Conservation (phyloP, 805 yeast genomes). For the Metahyphopichia silvanorum region DNA sequence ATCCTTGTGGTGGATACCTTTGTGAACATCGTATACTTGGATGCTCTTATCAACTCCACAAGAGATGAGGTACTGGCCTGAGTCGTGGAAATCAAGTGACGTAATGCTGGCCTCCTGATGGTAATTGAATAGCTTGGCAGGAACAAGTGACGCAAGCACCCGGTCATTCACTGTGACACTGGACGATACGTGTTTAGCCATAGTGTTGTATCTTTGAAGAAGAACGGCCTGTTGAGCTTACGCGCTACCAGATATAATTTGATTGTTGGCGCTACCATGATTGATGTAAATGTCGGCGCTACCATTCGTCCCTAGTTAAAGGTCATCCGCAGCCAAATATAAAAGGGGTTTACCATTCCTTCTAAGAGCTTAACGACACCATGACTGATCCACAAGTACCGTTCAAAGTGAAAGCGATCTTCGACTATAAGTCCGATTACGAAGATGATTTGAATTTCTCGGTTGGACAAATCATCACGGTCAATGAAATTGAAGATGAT, state of each 20-base stretch:
- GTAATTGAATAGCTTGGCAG: constrained; percentile 48
- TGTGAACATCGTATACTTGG: constrained; percentile 72
- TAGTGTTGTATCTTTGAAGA: constrained; percentile 1
- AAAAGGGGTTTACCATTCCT: too few relatives aligned
- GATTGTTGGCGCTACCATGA: too few relatives aligned
- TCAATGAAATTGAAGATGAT: constrained; percentile 78
- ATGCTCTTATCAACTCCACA: constrained; percentile 80
- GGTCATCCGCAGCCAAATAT: too few relatives aligned
- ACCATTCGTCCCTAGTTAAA: too few relatives aligned
- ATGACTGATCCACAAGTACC: constrained; percentile 39
- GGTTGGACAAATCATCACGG: constrained; percentile 68
- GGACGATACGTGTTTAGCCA: constrained; percentile 12
- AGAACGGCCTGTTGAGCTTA: too few relatives aligned
- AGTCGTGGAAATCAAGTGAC: constrained; percentile 74
- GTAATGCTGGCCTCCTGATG: constrained; percentile 59
- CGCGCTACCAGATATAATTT: too few relatives aligned
- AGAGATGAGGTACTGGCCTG: constrained; percentile 74
- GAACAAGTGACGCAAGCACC: constrained; percentile 25
- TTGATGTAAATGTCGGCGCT: too few relatives aligned
- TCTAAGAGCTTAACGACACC: too few relatives aligned
- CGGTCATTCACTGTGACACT: constrained; percentile 23
- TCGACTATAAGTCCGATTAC: constrained; percentile 57
- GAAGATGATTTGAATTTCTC: constrained; percentile 80
- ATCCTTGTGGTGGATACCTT: constrained; percentile 67
- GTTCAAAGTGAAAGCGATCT: constrained; percentile 66